Conservation (phyloP, 768 basidiomycete species). For the Symmetrospora coprosmae region DNA sequence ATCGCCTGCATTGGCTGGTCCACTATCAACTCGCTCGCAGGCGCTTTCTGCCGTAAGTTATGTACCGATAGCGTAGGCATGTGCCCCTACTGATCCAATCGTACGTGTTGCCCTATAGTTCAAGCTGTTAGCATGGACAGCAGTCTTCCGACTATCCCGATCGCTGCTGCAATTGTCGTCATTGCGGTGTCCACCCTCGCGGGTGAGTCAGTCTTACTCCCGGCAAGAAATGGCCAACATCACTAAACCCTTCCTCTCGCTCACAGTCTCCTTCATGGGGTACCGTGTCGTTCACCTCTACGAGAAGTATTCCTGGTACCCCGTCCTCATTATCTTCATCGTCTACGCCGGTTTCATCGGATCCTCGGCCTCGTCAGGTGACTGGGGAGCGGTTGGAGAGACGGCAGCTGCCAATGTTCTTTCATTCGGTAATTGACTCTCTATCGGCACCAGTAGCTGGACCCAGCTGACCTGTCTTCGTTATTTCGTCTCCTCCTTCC, state of each 20-base stretch:
- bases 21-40: conserved; percentile 36
- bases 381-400: not conserved
- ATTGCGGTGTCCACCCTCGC: conserved; percentile 41
- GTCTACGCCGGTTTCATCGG: not conserved
- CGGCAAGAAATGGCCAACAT: not conserved
- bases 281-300: conserved; percentile 39
- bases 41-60: too few species aligned
- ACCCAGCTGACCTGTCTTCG: too few species aligned
- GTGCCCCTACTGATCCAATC: conserved; percentile 26
- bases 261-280: conserved; percentile 40
- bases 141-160: conserved; percentile 34
- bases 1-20: conserved; percentile 40
- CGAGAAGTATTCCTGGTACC: conserved; percentile 39
- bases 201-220: not conserved
- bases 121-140: conserved; percentile 26
- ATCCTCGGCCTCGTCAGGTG: not conserved
- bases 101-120: conserved; percentile 33
- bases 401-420: conserved; percentile 13
- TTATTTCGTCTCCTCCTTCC: too few species aligned
- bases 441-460: too few species aligned
- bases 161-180: conserved; percentile 42
- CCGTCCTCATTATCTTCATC: conserved; percentile 10
- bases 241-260: not conserved
- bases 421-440: too few species aligned
- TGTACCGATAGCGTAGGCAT: too few species aligned